Base-by-base conservation (phyloP, 352 stramenopile species). In the Globisporangium polare region DNA sequence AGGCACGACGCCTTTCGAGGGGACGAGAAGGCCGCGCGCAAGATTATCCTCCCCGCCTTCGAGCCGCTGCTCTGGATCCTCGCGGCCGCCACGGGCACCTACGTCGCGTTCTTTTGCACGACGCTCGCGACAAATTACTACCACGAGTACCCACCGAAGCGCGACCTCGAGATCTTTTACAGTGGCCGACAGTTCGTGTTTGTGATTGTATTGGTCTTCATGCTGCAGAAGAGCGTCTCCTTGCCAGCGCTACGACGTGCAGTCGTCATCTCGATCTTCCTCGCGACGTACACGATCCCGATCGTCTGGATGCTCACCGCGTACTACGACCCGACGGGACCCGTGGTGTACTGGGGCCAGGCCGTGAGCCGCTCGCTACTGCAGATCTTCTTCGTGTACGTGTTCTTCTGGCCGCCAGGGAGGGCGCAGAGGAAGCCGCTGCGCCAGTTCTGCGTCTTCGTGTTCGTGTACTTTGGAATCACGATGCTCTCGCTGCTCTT, bases 11-110 rank as follows among this genome's bases (percentile, higher is more conserved):
- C 68, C 5, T 71, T 68, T n/a, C 46, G 53, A 18, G 68, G 68
- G 12, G 67, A 72, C 54, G 47, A 43, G 8, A 53, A 63, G 15
- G 68, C 68, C 1, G 61, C 68, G 27, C 55, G 63, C 27, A 75
- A 75, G 67, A 67, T 78, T 42, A 68, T 81, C 12, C 55, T 83
- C 24, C 74, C 74, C 0, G 67, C 74, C 9, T 82, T 82, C 29
- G 73, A 83, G 51, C 74, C 74, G 6, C 58, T 83, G 39, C 60
- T 83, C 4, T 83, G 74, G 74, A 73, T 74, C 22, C 62, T 82
- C 17, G 59, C 35, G 7, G 51, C 41, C 12, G 51, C 46, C 4
- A 72, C 71, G 0, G 68, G 53, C 10, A 13, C 20, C 45, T 71
- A 50, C 24, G 31, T 50, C 5, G 6, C 55, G 1, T 62, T 65